These are phyloP conservation scores for Suhomyces panamericanus DNA, from an alignment of 1,139 yeast species.

Conservation along the genomic window DNA sequence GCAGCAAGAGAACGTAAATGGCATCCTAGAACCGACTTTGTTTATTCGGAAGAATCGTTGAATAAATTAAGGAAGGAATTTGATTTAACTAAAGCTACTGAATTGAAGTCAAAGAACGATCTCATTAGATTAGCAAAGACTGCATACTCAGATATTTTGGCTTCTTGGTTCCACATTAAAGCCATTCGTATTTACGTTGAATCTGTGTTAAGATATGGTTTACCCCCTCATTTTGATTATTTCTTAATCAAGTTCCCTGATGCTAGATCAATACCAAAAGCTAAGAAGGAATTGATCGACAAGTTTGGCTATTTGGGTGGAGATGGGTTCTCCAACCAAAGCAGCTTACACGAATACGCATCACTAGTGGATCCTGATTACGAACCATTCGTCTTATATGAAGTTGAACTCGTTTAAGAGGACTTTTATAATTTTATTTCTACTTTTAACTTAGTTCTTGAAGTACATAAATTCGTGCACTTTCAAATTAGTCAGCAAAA, in stretches of 20 bases:
- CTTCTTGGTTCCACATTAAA: conserved; percentile 89
- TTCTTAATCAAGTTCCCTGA: conserved; percentile 50
- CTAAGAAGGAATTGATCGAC: conserved; percentile 65
- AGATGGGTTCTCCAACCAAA: conserved; percentile 69
- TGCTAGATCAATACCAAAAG: conserved; percentile 47
- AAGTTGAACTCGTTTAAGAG: conserved; percentile 38
- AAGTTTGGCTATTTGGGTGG: conserved; percentile 92
- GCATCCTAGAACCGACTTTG: conserved; percentile 86
- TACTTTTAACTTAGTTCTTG: conserved; percentile 1
- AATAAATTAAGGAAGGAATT: conserved; percentile 76
- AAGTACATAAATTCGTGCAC: not conserved
- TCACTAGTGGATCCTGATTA: conserved; percentile 90
- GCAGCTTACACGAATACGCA: conserved; percentile 80
- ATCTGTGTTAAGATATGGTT: conserved; percentile 86
- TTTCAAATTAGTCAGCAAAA: not conserved
- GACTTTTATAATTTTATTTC: conserved; percentile 6
- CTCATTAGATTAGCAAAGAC: conserved; percentile 79
- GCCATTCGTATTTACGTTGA: conserved; percentile 56
- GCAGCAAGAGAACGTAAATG: conserved; percentile 83
- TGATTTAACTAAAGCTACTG: conserved; percentile 71
- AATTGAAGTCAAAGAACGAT: conserved; percentile 73
- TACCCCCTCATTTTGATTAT: conserved; percentile 88
- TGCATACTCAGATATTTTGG: conserved; percentile 81
- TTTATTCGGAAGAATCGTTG: conserved; percentile 76
- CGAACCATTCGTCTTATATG: conserved; percentile 90